A percentile compares a stretch with the other conserved stretches of the same genome.
These are phyloP conservation scores for Neurospora africana DNA, from an alignment of 495 filamentous ascomycete species.

Conservation along the genomic window DNA sequence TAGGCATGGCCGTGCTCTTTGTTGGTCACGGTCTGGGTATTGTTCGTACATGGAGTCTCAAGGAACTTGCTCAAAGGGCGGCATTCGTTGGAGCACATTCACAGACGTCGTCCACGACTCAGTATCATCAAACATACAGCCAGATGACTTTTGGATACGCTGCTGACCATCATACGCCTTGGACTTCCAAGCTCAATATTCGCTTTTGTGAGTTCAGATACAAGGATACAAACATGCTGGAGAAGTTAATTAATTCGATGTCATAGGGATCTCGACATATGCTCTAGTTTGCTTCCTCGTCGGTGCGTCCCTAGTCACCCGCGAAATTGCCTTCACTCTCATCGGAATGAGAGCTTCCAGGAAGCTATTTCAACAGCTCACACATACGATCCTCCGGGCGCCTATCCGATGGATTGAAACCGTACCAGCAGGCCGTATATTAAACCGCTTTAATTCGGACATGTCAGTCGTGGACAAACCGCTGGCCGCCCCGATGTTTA, in stretches of 20 bases:
- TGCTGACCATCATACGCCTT: background rate
- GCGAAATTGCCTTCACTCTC: conserved; percentile 18
- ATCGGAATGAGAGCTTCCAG: conserved; percentile 27
- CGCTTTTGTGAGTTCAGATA: background rate
- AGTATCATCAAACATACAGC: background rate
- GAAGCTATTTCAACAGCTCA: conserved; percentile 29
- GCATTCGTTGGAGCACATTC: background rate
- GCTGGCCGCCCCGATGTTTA: conserved; percentile 13
- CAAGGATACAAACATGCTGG: background rate
- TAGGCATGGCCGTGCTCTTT: conserved; percentile 34
- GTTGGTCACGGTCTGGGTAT: conserved; percentile 32
- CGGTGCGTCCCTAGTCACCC: conserved; percentile 3
- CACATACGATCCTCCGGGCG: conserved; percentile 33
- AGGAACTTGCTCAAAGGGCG: conserved; percentile 22
- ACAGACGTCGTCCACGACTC: background rate
- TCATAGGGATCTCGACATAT: background rate
- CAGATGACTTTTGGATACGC: background rate
- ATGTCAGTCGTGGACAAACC: conserved; percentile 28
- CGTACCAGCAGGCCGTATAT: conserved; percentile 36
- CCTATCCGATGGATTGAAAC: conserved; percentile 42
- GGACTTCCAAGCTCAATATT: background rate
- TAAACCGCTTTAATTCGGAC: conserved; percentile 43
- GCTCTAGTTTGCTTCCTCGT: background rate
- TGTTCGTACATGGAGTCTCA: conserved; percentile 20
- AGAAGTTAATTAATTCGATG: background rate